A percentile compares a stretch with the other conserved stretches of the same genome.
Conservation (phyloP, 2,329 filamentous ascomycete species). For the Phaeophleospora eucalypticola region DNA sequence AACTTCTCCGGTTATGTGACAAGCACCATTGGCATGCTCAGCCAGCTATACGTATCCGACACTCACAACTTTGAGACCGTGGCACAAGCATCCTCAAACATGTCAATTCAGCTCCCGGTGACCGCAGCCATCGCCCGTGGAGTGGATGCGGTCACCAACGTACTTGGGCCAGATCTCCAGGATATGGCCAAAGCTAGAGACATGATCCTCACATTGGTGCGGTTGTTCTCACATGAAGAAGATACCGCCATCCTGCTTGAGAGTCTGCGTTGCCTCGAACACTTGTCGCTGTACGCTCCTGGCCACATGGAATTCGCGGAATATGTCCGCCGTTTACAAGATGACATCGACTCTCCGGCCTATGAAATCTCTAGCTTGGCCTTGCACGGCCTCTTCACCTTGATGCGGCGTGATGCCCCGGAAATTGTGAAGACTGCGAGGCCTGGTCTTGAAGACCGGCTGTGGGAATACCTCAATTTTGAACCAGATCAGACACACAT, state of each 20-base stretch:
- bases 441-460: constrained; percentile 76
- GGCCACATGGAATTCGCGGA: constrained; percentile 77
- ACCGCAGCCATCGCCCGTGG: constrained; percentile 79
- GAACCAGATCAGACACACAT: constrained; percentile 72
- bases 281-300: constrained; percentile 86
- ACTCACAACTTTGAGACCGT: constrained; percentile 82
- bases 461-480: constrained; percentile 85
- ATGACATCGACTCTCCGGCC: constrained; percentile 66
- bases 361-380: constrained; percentile 73
- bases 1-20: constrained; percentile 89
- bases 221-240: constrained; percentile 70
- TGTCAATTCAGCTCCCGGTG: constrained; percentile 80
- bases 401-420: constrained; percentile 88
- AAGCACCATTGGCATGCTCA: constrained; percentile 86
- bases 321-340: constrained; percentile 80
- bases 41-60: constrained; percentile 86
- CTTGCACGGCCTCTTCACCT: constrained; percentile 82
- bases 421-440: constrained; percentile 75
- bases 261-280: constrained; percentile 78
- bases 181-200: constrained; percentile 89
- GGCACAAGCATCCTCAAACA: constrained; percentile 78
- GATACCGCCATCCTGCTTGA: constrained; percentile 67
- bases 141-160: constrained; percentile 93
- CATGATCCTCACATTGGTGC: constrained; percentile 80
- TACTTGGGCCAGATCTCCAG: constrained; percentile 90